phyloP scores from a whole-genome alignment of 768 basidiomycete genomes.

The Botryobasidium botryosum region DNA sequence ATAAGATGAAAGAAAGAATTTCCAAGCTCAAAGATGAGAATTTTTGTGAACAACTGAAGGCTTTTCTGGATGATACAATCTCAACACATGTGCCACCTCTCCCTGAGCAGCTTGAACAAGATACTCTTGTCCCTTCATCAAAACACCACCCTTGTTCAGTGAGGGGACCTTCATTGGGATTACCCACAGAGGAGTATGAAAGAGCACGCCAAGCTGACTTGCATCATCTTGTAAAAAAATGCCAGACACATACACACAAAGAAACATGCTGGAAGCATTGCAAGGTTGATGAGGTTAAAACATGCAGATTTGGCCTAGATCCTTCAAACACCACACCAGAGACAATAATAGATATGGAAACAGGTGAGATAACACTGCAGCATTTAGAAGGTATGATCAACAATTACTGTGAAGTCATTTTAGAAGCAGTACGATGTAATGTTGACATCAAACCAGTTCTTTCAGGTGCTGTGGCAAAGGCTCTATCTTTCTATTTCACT shows the following conservation, averaged over 20 bases:
- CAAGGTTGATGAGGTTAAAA: constrained; percentile 13
- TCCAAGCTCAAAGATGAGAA: too few species aligned
- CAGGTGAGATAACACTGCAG: constrained; percentile 14
- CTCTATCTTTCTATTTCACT: constrained; percentile 30
- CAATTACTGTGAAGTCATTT: constrained; percentile 27
- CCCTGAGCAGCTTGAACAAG: not conserved
- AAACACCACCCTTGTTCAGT: too few species aligned
- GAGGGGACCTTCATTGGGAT: too few species aligned
- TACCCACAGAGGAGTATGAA: not conserved
- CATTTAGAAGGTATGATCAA: constrained; percentile 28
- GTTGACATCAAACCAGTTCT: constrained; percentile 33
- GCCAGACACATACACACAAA: constrained; percentile 14
- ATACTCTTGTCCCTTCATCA: constrained; percentile 4
- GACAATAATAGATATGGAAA: constrained; percentile 16
- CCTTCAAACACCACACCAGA: not conserved
- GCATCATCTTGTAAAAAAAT: not conserved
- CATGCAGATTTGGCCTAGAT: constrained; percentile 22
- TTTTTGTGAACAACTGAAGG: constrained; percentile 2
- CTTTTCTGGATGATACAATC: not conserved
- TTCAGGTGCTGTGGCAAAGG: constrained; percentile 27
- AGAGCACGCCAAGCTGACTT: not conserved
- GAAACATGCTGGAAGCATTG: constrained; percentile 27
- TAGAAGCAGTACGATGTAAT: constrained; percentile 24
- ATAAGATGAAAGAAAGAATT: constrained; percentile 8
- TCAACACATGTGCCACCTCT: not conserved